Percentiles rank a stretch among this genome's conserved stretches.
These are phyloP conservation scores for Panicum hallii DNA, from an alignment of 202 grass and related monocot species.

Conservation along the genomic window DNA sequence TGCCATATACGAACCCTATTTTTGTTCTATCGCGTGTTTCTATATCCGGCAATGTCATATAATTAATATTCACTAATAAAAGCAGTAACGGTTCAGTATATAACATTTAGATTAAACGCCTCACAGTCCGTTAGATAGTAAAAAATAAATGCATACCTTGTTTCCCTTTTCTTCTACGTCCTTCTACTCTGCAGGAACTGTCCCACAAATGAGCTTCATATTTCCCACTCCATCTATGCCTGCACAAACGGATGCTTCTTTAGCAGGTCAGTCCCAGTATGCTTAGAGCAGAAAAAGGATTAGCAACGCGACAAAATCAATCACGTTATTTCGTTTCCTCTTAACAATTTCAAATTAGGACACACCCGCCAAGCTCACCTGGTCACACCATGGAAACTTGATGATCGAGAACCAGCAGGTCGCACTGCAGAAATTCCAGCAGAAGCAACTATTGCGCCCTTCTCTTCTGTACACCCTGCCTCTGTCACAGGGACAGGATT, in stretches of 20 bases:
- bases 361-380: conserved; percentile 55
- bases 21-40: not conserved
- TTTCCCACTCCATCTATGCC: conserved; percentile 95
- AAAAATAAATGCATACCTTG: conserved; percentile 57
- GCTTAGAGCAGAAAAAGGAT: conserved; percentile 4
- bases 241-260: conserved; percentile 52
- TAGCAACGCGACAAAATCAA: conserved; percentile 5
- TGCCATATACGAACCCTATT: not conserved
- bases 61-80: not conserved
- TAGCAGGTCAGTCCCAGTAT: not conserved
- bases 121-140: conserved; percentile 1
- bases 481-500: conserved; percentile 41
- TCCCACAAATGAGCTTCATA: conserved; percentile 96
- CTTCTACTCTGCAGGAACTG: conserved; percentile 78
- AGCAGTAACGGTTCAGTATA: not conserved
- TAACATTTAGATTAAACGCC: not conserved
- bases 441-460: conserved; percentile 24
- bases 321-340: not conserved
- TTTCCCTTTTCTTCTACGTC: conserved; percentile 72
- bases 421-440: conserved; percentile 35
- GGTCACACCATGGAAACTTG: conserved; percentile 85
- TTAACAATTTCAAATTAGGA: conserved; percentile 15
- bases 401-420: conserved; percentile 59
- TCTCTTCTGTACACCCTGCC: conserved; percentile 33
- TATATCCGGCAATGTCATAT: not conserved